Base-by-base conservation (phyloP, 495 filamentous ascomycete species). In the Annulohypoxylon bovei region DNA sequence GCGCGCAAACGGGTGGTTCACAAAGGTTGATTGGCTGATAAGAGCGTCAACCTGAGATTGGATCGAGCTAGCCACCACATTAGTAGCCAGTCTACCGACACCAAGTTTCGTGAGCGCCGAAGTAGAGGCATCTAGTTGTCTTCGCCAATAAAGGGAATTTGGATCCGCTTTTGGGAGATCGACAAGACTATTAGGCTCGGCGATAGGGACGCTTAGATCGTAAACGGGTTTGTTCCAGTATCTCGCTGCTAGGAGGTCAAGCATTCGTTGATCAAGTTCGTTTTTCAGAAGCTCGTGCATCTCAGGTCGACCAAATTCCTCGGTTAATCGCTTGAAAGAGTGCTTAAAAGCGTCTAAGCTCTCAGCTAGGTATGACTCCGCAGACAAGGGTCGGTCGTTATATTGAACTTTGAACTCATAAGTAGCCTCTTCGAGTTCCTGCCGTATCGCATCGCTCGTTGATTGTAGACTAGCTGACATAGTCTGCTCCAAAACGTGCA, bases 331-430 rank as follows among this genome's bases (percentile, higher is more conserved):
- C 78, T 97, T 97, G 82, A 98, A 98, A 0, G 93, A 93, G 80
- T 98, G 95, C 83, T 99, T 99, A 85, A 99, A 98, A 12, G 90
- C 88, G 76, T 99, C 95, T 1, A 99, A 84, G 72, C 90, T 95
- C 70, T 97, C 95, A 3, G 95, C 96, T 12, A 99, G 85, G 72
- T 99, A 98, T 11, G 95, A 95, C 77, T 98, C 96, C 0, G 95
- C 96, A 66, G 93, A 95, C 47, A 99, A 82, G 18, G 94, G 92
- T 23, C 95, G 88, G 75, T 99, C 96, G 75, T 98, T 99, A 81
- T 99, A 99, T 78, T 99, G 96, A 18, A 99, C 96, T 77, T 98
- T 99, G 86, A 97, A 98, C 74, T 99, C 95, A 73, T 99, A 99
- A 0, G 93, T 94, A 4, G 95, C 93, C 79, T 99, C 96, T 76